Evolutionary conservation across 2,329 filamentous ascomycete species (phyloP).

Genomic region (Pyricularia pennisetigena): DNA sequence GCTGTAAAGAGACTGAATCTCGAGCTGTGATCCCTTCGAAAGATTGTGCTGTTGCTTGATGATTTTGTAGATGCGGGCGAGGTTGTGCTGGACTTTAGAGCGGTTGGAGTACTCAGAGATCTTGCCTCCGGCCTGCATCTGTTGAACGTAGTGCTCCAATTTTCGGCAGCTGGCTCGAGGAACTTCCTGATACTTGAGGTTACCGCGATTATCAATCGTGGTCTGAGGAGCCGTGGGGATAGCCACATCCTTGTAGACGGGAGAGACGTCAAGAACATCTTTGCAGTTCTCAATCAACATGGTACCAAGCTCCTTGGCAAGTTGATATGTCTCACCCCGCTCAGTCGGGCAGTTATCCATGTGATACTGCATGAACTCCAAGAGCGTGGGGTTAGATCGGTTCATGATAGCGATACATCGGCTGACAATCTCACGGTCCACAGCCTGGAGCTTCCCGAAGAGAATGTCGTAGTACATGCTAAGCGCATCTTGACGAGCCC

Average conservation of each 20-base stretch:
- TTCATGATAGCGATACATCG: conserved; percentile 99
- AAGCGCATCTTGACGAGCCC: conserved; percentile 93
- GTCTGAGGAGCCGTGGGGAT: conserved; percentile 88
- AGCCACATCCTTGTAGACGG: conserved; percentile 92
- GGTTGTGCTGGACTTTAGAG: conserved; percentile 93
- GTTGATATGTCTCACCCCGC: conserved; percentile 90
- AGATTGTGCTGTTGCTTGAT: conserved; percentile 98
- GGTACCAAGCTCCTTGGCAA: conserved; percentile 89
- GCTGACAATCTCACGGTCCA: conserved; percentile 96
- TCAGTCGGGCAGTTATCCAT: conserved; percentile 98
- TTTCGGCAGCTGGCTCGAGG: conserved; percentile 86
- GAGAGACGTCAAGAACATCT: conserved; percentile 73
- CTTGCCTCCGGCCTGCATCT: conserved; percentile 97
- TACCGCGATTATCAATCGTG: conserved; percentile 83
- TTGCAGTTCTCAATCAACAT: conserved; percentile 97
- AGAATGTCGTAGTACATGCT: conserved; percentile 99
- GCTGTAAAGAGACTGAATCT: conserved; percentile 91
- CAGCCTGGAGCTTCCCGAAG: conserved; percentile 83
- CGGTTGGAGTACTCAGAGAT: conserved; percentile 98
- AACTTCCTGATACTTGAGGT: conserved; percentile 83
- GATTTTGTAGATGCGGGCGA: conserved; percentile 92
- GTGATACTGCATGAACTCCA: conserved; percentile 99
- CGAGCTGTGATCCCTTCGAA: conserved; percentile 88
- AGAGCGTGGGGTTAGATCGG: conserved; percentile 85
- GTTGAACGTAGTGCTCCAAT: conserved; percentile 94